Evolutionary conservation across 257 asterid genomes (phyloP).

Genomic region (Solanum dulcamara): DNA sequence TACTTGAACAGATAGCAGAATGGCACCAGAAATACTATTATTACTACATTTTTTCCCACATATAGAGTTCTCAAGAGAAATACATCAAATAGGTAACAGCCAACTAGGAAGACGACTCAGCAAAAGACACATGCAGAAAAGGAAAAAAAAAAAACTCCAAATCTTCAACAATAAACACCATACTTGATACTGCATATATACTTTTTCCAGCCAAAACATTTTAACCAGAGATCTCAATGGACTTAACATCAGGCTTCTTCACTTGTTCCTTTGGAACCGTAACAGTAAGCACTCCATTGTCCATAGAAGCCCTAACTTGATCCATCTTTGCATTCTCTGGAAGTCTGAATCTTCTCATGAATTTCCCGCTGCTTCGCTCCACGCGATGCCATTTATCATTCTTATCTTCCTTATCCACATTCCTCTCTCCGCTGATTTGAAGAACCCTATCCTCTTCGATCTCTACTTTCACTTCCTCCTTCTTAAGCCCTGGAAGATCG

Average conservation of each 20-base stretch:
- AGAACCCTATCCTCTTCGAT: neutral
- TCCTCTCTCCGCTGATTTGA: constrained; percentile 5
- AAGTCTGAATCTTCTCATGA: constrained; percentile 2
- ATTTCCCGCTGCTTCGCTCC: constrained; percentile 7
- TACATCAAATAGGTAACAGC: neutral
- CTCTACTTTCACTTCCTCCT: neutral
- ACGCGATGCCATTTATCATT: constrained; percentile 6
- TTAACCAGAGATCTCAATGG: constrained; percentile 1
- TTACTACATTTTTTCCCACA: neutral
- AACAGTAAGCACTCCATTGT: constrained; percentile 2
- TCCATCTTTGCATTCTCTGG: constrained; percentile 10
- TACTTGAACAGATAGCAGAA: neutral
- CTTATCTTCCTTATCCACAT: constrained; percentile 5
- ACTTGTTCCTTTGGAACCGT: constrained; percentile 9
- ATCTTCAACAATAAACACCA: neutral
- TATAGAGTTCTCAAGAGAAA: neutral
- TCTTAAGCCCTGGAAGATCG: neutral
- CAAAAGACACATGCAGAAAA: neutral
- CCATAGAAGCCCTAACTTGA: neutral
- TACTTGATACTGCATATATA: neutral
- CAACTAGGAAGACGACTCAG: neutral
- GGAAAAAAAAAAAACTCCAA: neutral
- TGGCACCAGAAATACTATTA: neutral
- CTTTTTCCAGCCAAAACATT: neutral
- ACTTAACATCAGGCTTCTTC: constrained; percentile 6